These are phyloP conservation scores for Dendrocalamus latiflorus DNA, from an alignment of 202 grass and related monocot species.

Conservation along the genomic window DNA sequence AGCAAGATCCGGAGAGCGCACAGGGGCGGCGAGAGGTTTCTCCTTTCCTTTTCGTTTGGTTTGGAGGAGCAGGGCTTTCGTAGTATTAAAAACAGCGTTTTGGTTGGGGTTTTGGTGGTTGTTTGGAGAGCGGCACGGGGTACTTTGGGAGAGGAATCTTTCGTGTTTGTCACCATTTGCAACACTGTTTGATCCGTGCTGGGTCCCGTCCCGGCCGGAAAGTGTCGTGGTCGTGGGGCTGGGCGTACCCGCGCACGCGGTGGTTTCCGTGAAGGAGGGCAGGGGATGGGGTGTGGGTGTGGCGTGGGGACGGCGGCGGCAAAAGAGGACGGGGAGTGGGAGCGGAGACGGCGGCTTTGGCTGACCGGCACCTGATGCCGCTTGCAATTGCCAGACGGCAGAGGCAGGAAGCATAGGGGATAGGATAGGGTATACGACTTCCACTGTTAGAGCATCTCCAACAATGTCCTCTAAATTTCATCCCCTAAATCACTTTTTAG, in stretches of 20 bases:
- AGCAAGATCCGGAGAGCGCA: background rate
- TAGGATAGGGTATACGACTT: too few species aligned
- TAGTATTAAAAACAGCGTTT: background rate
- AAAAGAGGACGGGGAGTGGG: background rate
- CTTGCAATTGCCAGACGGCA: background rate
- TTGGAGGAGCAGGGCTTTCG: background rate
- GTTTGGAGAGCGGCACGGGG: conserved; percentile 13
- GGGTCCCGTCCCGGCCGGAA: background rate
- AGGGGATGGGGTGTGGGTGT: background rate
- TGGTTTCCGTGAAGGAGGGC: background rate
- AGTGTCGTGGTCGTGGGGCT: background rate
- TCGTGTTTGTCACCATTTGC: background rate
- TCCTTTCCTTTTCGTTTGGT: background rate
- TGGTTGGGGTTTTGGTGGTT: conserved; percentile 18
- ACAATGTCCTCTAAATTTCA: too few species aligned
- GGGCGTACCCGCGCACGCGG: background rate
- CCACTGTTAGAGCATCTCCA: too few species aligned
- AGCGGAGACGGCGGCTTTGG: background rate
- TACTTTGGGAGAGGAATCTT: conserved; percentile 1
- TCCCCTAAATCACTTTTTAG: too few species aligned
- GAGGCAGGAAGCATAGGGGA: background rate
- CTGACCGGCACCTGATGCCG: background rate
- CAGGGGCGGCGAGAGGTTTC: background rate
- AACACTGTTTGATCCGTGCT: background rate
- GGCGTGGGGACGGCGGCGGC: background rate